These are phyloP conservation scores for Lathyrus oleraceus DNA, from an alignment of 306 rosid genomes.

Conservation along the genomic window DNA sequence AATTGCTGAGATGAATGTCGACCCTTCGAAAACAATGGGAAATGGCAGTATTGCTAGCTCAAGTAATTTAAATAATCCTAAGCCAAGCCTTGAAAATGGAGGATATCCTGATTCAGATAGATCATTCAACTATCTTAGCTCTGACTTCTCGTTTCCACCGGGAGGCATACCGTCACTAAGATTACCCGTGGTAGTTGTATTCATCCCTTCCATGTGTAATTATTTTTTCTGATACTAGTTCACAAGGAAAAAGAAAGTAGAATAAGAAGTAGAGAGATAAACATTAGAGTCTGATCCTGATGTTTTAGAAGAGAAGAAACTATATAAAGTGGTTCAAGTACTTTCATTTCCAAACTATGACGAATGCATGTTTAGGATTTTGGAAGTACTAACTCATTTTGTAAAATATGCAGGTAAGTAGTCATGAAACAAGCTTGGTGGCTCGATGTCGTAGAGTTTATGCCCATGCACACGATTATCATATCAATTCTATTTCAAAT, in stretches of 20 bases:
- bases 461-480: conserved; percentile 99
- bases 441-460: conserved; percentile 99
- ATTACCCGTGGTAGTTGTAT: conserved; percentile 85
- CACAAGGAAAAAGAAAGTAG: background rate
- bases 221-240: conserved; percentile 2
- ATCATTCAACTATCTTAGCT: conserved; percentile 56
- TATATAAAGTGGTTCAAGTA: conserved; percentile 4
- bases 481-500: conserved; percentile 95
- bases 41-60: conserved; percentile 86
- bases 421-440: conserved; percentile 81
- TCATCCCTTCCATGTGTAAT: conserved; percentile 34
- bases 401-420: conserved; percentile 67
- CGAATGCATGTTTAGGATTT: conserved; percentile 24
- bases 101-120: conserved; percentile 65
- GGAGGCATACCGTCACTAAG: conserved; percentile 78
- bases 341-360: conserved; percentile 23
- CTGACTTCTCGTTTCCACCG: conserved; percentile 70
- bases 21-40: conserved; percentile 69
- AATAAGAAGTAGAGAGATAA: background rate
- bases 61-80: conserved; percentile 64
- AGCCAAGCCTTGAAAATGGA: conserved; percentile 72
- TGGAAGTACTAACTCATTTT: conserved; percentile 38
- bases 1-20: conserved; percentile 83
- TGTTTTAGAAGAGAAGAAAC: conserved; percentile 13
- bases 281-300: conserved; percentile 8